phyloP scores from a whole-genome alignment of 768 basidiomycete species.

The Termitomyces eurrhizus region DNA sequence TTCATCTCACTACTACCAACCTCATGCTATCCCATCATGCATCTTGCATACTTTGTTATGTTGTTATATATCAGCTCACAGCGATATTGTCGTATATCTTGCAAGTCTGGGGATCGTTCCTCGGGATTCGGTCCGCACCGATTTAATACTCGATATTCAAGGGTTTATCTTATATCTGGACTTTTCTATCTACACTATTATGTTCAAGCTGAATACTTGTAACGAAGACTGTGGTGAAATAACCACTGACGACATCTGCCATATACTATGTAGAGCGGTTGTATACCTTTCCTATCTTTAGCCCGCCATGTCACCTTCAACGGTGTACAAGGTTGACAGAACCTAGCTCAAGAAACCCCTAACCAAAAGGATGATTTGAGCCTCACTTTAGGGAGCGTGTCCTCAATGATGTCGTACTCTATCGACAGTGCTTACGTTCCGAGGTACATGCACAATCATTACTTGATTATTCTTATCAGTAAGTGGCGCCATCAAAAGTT shows the following conservation, averaged over 20 bases:
- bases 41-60: not conserved
- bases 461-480: not conserved
- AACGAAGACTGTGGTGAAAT: too few relatives aligned
- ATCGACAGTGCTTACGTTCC: not conserved
- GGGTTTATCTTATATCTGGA: not conserved
- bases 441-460: not conserved
- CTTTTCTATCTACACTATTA: not conserved
- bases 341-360: not conserved
- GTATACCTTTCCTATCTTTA: not conserved
- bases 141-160: not conserved
- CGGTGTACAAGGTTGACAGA: not conserved
- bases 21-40: not conserved
- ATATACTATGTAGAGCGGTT: not conserved
- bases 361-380: not conserved
- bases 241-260: too few relatives aligned
- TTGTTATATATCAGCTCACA: not conserved
- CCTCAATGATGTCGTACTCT: not conserved
- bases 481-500: not conserved
- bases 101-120: too few relatives aligned
- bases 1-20: not conserved
- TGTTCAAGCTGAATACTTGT: not conserved
- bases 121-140: not conserved
- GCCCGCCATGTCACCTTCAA: not conserved
- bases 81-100: too few relatives aligned
- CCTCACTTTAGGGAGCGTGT: not conserved